phyloP scores from a whole-genome alignment of 176 grass and related monocot genomes.

The Triticum turgidum region DNA sequence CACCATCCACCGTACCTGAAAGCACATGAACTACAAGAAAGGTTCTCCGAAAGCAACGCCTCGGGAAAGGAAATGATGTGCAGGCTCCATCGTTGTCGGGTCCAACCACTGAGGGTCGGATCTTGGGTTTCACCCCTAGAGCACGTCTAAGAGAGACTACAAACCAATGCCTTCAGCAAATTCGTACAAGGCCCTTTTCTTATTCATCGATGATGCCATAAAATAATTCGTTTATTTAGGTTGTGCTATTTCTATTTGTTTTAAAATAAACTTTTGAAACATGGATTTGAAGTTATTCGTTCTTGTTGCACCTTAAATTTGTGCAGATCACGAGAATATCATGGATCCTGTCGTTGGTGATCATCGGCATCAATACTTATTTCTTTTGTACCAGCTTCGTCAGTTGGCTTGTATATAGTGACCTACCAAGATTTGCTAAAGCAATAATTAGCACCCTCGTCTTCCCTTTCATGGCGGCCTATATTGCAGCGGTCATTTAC shows the following conservation, averaged over 20 bases:
- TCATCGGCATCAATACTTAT: slow-evolving; percentile 70
- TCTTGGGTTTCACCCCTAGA: not conserved
- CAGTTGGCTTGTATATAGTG: slow-evolving; percentile 49
- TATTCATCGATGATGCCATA: not conserved
- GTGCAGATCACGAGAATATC: slow-evolving; percentile 57
- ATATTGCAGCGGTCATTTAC: slow-evolving; percentile 56
- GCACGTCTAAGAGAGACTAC: not conserved
- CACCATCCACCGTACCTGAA: no score
- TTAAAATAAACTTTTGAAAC: not conserved
- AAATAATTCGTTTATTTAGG: not conserved
- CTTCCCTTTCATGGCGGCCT: slow-evolving; percentile 70
- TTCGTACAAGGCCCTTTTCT: not conserved
- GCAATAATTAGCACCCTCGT: slow-evolving; percentile 53
- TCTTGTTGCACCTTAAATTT: slow-evolving; percentile 12
- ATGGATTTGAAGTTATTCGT: not conserved
- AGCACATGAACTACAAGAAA: no score
- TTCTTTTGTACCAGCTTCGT: slow-evolving; percentile 64
- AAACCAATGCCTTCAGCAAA: not conserved
- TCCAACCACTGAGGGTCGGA: not conserved
- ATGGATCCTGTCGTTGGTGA: slow-evolving; percentile 52
- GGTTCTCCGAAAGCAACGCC: no score
- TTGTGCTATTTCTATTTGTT: not conserved
- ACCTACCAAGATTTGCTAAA: slow-evolving; percentile 44
- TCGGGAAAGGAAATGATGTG: not conserved
- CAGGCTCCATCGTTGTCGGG: not conserved